Evolutionary conservation across 2,329 filamentous ascomycete species (phyloP), one percentile per base, ranked within the genome.

Genomic region (Zymoseptoria pseudotritici): DNA sequence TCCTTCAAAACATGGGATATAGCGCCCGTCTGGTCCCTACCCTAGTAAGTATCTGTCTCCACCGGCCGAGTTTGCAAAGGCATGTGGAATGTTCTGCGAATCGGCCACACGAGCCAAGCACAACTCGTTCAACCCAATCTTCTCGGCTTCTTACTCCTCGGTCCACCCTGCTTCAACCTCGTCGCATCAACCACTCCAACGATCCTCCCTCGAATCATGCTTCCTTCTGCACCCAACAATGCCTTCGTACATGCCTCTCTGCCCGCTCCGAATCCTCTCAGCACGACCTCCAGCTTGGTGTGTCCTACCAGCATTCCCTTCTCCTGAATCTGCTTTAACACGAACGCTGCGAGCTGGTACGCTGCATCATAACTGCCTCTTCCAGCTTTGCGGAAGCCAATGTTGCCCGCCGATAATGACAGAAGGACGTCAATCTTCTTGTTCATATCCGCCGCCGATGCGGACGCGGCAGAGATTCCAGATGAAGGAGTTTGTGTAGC

Each of bases 91-190:
- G 13, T 42, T 17, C 9, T 42, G 36, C 11, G 17, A 46, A 17
- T 46, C 13, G 36, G 36, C 13, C 36, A 46, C 36, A 42, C 36
- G 17, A 42, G 3, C 36, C 36, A 17, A 7, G 36, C 36, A 46
- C 36, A 6, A 62, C 50, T 53, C 21, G 50, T 21, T 53, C 60
- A 88, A 76, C 85, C 84, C 79, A 97, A 77, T 79, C 94, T 88
- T 77, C 92, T 92, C 49, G 86, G 88, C 74, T 87, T 90, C 75
- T 83, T 84, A 79, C 91, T 93, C 76, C 92, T 89, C 49, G 89
- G 90, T 72, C 94, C 95, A 77, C 92, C 94, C 80, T 97, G 96
- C 81, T 99, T 99, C 75, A 97, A 76, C 70, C 88, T 88, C 58
- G 93, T 97, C 50, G 85, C 82, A 77, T 99, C 94, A 31, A 89